A percentile compares a stretch with the other conserved stretches of the same genome.
Conservation (phyloP, 2,329 filamentous ascomycete species). For the Ophiostoma tasmaniense region DNA sequence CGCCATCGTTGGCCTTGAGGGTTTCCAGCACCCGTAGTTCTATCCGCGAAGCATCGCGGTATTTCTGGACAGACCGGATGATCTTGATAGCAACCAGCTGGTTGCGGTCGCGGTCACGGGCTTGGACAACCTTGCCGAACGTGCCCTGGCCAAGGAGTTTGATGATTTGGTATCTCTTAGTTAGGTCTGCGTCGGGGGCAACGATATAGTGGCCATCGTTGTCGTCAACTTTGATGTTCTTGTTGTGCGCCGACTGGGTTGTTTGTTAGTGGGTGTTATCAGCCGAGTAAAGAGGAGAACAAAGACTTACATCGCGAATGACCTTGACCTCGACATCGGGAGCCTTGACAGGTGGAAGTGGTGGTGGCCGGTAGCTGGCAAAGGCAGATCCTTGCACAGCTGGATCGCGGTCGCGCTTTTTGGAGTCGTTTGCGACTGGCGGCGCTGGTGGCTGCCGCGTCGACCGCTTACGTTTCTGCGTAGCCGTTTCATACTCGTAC, state of each 20-base stretch:
- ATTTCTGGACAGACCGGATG: conserved; percentile 96
- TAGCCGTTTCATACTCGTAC: conserved; percentile 60
- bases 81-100: conserved; percentile 91
- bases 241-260: conserved; percentile 19
- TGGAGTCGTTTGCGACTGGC: conserved; percentile 73
- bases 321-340: conserved; percentile 61
- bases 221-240: conserved; percentile 74
- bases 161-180: conserved; percentile 81
- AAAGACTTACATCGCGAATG: conserved; percentile 50
- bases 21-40: conserved; percentile 90
- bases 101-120: conserved; percentile 67
- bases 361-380: conserved; percentile 74
- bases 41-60: conserved; percentile 90
- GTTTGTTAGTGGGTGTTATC: not conserved
- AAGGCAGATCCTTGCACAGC: conserved; percentile 63
- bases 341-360: conserved; percentile 83
- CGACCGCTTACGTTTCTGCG: conserved; percentile 78
- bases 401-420: conserved; percentile 64
- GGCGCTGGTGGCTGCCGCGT: conserved; percentile 69
- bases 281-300: not conserved
- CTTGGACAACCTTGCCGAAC: conserved; percentile 96
- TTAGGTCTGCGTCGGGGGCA: conserved; percentile 73
- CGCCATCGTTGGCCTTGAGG: conserved; percentile 78
- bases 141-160: conserved; percentile 92
- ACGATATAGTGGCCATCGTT: conserved; percentile 97